Evolutionary conservation across 1,139 yeast genomes (phyloP).

Genomic region (Chernovozyma aurita): DNA sequence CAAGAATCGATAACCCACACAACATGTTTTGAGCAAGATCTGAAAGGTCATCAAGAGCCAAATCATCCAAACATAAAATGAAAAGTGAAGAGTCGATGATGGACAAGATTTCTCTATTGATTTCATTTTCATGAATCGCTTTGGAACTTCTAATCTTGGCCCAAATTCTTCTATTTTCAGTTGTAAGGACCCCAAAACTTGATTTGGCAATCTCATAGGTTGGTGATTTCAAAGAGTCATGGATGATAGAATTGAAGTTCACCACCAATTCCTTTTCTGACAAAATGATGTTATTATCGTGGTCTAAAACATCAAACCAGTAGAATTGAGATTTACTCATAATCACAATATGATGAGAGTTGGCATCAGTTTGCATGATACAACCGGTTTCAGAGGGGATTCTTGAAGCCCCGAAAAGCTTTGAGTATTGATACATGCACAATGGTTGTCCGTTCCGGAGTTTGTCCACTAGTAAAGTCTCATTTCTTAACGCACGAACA

Average conservation of each 20-base stretch:
- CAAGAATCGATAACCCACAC: slow-evolving; percentile 77
- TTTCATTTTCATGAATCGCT: slow-evolving; percentile 35
- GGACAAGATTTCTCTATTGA: slow-evolving; percentile 65
- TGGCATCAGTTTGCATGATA: slow-evolving; percentile 73
- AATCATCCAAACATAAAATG: slow-evolving; percentile 77
- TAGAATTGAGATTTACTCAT: slow-evolving; percentile 83
- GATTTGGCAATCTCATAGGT: slow-evolving; percentile 69
- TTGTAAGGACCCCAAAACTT: slow-evolving; percentile 84
- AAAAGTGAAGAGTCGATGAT: slow-evolving; percentile 79
- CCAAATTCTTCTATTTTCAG: slow-evolving; percentile 86
- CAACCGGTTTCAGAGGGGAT: slow-evolving; percentile 79
- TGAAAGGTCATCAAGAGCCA: slow-evolving; percentile 59
- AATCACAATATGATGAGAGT: slow-evolving; percentile 79
- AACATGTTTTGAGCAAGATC: slow-evolving; percentile 78
- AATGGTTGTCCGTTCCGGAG: slow-evolving; percentile 62
- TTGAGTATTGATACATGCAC: slow-evolving; percentile 87
- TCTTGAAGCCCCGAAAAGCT: slow-evolving; percentile 80
- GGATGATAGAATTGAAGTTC: slow-evolving; percentile 70
- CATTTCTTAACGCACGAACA: slow-evolving; percentile 70
- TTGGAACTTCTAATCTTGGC: slow-evolving; percentile 60
- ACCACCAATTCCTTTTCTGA: slow-evolving; percentile 71
- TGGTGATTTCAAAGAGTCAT: slow-evolving; percentile 62
- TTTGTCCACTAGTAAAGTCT: slow-evolving; percentile 70
- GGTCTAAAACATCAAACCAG: slow-evolving; percentile 89
- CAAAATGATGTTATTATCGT: slow-evolving; percentile 61